Base-by-base conservation (phyloP, 1,139 yeast genomes). In the Yamadazyma aaseri region DNA sequence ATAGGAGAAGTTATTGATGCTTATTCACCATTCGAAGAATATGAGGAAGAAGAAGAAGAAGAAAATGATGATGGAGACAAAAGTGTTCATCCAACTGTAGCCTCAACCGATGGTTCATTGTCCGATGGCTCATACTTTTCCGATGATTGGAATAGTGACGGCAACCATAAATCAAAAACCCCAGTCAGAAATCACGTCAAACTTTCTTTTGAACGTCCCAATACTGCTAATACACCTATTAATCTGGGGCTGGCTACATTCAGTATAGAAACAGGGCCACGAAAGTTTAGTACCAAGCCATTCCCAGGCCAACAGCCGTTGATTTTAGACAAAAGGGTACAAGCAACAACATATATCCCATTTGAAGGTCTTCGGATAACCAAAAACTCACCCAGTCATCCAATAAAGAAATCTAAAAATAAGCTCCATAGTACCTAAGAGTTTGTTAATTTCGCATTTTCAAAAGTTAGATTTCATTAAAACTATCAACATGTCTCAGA, bases 61-160 rank as follows among this genome's bases (percentile, higher is more conserved):
- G n/a, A n/a, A n/a, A n/a, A n/a, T n/a, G n/a, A n/a, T n/a, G 25
- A 22, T 10, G 21, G 21, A 18, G 10, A 18, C 21, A 10, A 18
- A 18, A 18, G 9, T 7, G 7, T 10, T 18, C 10, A 7, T 10
- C 7, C 10, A 7, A 18, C 7, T 18, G 10, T 18, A 18, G 7
- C 21, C 9, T 7, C 21, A 14, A 14, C 15, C 27, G 13, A 7
- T 10, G 11, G 14, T 12, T 5, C 20, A 26, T 10, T 3, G 4
- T 30, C 41, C 3, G 42, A 31, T 12, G 47, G 40, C 4, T 41
- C 48, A 7, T 44, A 29, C 29, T 43, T 36, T 25, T 45, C 49
- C 3, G 34, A 38, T 13, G 46, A 39, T 26, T 45, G 49, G 49
- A 31, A 33, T 21, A 27, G 33, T 21, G 26, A 20, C 20, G 27